Base-by-base conservation (phyloP, 176 grass and related monocot genomes). In the Oryza brachyantha region DNA sequence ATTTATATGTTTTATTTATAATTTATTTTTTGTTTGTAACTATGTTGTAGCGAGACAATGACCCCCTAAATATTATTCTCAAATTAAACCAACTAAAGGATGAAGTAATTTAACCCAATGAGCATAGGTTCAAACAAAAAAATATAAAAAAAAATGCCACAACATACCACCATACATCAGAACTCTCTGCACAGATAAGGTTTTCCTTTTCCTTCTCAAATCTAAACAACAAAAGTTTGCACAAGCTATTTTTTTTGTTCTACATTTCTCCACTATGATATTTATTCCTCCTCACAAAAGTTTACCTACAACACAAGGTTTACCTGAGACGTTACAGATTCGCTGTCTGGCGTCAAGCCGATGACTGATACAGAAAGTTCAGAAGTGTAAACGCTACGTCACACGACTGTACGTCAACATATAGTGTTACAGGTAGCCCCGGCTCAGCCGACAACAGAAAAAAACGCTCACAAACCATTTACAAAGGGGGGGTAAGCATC, bases 381-480 rank as follows among this genome's bases (percentile, higher is more conserved):
- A 34, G 2, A 42, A 35, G 60, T 19, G 27, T 31, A 32, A 50
- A 68, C 45, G 29, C 50, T 80, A 59, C 2, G 41, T 86, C 61
- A 86, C 63, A 74, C 13, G 3, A 35, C 60, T 52, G 19, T 52
- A n/a, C 22, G 75, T 64, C 71, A 54, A 70, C 66, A 81, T 57
- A 72, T 52, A 77, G 43, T 72, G 73, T 66, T 77, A 89, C 66
- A 81, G 25, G 58, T 34, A 32, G 29, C 29, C 66, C 66, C 3
- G 7, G 14, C 64, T 72, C 64, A 75, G 57, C 48, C 67, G 24
- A 78, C 75, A 84, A 84, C 25, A 76, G 60, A 62, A 73, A 67
- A 28, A 28, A 36, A 37, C 54, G 68, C 17, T 43, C 64, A 40
- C 40, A n/a, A 48, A 74, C 41, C 76, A 89, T 89, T 86, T 94